Base-by-base conservation (phyloP, 441 rosid genomes). In the Euphorbia corollata region DNA sequence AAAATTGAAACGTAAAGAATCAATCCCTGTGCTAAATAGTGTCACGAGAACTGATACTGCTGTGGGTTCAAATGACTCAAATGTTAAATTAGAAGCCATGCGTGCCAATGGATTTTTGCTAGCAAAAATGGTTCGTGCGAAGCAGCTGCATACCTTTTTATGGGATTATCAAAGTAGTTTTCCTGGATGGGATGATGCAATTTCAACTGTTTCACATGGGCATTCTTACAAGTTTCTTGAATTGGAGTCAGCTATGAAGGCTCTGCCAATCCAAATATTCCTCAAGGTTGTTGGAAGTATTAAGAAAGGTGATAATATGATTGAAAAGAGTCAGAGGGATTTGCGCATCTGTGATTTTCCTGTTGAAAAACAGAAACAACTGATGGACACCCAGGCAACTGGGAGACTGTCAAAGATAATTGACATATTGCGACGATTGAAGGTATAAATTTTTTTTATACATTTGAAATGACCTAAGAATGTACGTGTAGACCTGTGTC, bases 61-160 rank as follows among this genome's bases (percentile, higher is more conserved):
- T 72, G 78, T 72, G 43, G 72, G 66, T 79, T 78, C 86, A 69
- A 89, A 87, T 63, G 80, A 73, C 12, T 79, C 79, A 73, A 78
- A 83, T 72, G 74, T 67, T 77, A 84, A 76, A 78, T 79, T 82
- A 60, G 98, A 87, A 76, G 85, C 90, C 53, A 89, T 91, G 92
- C 91, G 94, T 64, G 82, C 92, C 70, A 94, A 91, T 81, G 99
- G 99, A 70, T 91, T 89, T 83, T 91, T 91, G 71, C 75, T 87
- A 75, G 91, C 97, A 75, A 94, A 94, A 84, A 90, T 94, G 98
- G 87, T 87, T 64, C 96, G 98, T 30, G 90, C 90, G 48, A 92
- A 88, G 76, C 83, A 91, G 77, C 79, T 91, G 39, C 99, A 94
- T 79, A 69, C 76, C 64, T 94, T 88, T 81, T 85, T 94, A 57